Conservation (phyloP, 2,329 filamentous ascomycete genomes). For the Lecanicillium sp. region DNA sequence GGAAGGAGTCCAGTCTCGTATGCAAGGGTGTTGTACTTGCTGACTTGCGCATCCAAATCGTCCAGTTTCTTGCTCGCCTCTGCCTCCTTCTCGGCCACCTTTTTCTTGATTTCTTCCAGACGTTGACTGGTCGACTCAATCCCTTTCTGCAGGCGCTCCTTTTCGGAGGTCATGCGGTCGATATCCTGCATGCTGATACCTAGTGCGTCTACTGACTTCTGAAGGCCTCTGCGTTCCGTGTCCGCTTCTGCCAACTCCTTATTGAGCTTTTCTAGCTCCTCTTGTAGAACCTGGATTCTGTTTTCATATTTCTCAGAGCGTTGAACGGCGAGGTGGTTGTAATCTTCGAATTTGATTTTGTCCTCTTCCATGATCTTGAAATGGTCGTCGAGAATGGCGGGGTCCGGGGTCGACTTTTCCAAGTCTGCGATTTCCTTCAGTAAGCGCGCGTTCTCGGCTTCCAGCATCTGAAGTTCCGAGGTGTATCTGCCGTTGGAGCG, state of each 20-base stretch:
- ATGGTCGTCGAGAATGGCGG: slow-evolving; percentile 77
- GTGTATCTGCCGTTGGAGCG: slow-evolving; percentile 76
- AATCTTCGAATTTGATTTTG: slow-evolving; percentile 89
- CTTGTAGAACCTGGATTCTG: slow-evolving; percentile 73
- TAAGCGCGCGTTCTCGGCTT: slow-evolving; percentile 76
- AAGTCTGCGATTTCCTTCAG: slow-evolving; percentile 84
- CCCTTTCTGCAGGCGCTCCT: slow-evolving; percentile 84
- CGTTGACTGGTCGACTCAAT: slow-evolving; percentile 70
- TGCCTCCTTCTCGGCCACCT: slow-evolving; percentile 77
- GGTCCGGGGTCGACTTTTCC: slow-evolving; percentile 77
- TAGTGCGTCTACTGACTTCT: slow-evolving; percentile 82
- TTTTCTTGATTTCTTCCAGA: slow-evolving; percentile 79
- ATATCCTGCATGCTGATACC: slow-evolving; percentile 98
- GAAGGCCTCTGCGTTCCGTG: slow-evolving; percentile 71
- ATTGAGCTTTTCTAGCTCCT: slow-evolving; percentile 75
- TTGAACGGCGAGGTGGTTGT: slow-evolving; percentile 77
- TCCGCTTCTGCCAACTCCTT: slow-evolving; percentile 74
- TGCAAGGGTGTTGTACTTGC: slow-evolving; percentile 87
- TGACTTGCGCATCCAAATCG: slow-evolving; percentile 83
- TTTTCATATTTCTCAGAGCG: slow-evolving; percentile 85
- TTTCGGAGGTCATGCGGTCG: slow-evolving; percentile 95
- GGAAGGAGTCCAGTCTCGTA: slow-evolving; percentile 94
- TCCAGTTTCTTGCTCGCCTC: slow-evolving; percentile 83
- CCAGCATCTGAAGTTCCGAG: slow-evolving; percentile 76
- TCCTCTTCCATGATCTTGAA: slow-evolving; percentile 95